Base-by-base conservation (phyloP, 164 flowering plant species). In the Euptelea pleiosperma region DNA sequence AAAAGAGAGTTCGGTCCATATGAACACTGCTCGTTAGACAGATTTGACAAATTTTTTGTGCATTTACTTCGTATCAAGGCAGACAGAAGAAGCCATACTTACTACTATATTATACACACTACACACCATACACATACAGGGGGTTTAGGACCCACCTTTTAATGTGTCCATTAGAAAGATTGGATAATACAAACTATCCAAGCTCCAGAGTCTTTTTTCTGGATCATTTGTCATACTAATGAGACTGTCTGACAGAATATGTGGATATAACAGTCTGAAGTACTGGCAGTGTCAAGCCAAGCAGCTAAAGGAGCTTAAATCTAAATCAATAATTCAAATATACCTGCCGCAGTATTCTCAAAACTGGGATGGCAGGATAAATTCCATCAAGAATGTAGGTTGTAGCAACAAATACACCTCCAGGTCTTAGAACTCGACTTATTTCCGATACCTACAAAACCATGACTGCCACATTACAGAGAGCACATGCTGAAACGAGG, bases 391-490 rank as follows among this genome's bases (percentile, higher is more conserved):
- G 34, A 56, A 89, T 74, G 73, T 34, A 77, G 33, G 98, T 92
- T 12, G 93, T 82, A n/a, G 90, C 96, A 66, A 92, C 96, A 79
- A 92, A 84, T 16, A 87, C 82, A 37, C 96, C 98, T 64, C 98
- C 96, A 66, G 96, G 96, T 62, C 84, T 76, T 42, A 89, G 62
- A 53, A 87, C 82, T 60, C 98, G 78, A 67, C 96, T 82, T 65
- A 92, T 83, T 76, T 92, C 98, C 61, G 98, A 89, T 14, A 85
- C 93, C 98, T 89, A 58, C 39, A 71, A 45, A 71, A 72, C 14
- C 40, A 21, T 10, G 49, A 28, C 35, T 22, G 36, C 43, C 24
- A 52, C 8, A 28, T 61, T 19, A 55, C 37, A 7, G 4, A 52
- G 28, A 31, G 41, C 34, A 33, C 29, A 29, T 25, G 28, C 10